These are phyloP conservation scores for Vigna nakashimae DNA, from an alignment of 306 rosid species.

Conservation along the genomic window DNA sequence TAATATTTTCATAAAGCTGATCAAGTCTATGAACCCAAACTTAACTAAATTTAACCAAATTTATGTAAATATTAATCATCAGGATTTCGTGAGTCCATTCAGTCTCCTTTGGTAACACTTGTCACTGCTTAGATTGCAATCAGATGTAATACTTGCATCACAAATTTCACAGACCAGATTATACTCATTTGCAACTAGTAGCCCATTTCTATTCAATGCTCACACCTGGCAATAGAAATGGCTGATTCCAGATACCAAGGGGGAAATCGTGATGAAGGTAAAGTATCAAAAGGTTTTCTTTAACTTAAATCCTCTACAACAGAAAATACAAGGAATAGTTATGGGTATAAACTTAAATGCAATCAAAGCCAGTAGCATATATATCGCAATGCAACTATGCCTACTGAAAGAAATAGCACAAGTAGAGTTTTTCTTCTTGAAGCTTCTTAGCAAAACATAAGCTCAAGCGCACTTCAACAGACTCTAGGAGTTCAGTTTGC, in stretches of 20 bases:
- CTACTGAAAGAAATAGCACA: conserved; percentile 3
- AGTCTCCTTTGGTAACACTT: conserved; percentile 15
- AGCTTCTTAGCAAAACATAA: conserved; percentile 5
- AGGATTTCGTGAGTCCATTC: conserved; percentile 12
- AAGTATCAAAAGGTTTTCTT: not conserved
- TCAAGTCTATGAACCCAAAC: not conserved
- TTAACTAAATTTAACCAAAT: not conserved
- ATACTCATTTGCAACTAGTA: not conserved
- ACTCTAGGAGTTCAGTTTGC: conserved; percentile 12
- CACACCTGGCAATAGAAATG: conserved; percentile 5
- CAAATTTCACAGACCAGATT: conserved; percentile 1
- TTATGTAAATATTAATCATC: conserved; percentile 1
- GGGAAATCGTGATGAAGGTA: not conserved
- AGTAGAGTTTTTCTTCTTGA: not conserved
- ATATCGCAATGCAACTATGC: not conserved
- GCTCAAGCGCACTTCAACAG: not conserved
- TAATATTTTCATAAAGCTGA: not conserved
- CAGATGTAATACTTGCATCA: not conserved
- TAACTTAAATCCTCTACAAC: conserved; percentile 1
- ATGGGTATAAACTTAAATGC: conserved; percentile 2
- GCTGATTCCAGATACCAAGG: not conserved
- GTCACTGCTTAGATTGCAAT: conserved; percentile 14
- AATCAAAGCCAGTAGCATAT: conserved; percentile 1
- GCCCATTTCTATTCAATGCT: conserved; percentile 17
- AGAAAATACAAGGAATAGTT: not conserved